Percentiles rank a stretch among this genome's conserved stretches.
Evolutionary conservation across 2,329 filamentous ascomycete species (phyloP).

Genomic region (Curvularia sp.): DNA sequence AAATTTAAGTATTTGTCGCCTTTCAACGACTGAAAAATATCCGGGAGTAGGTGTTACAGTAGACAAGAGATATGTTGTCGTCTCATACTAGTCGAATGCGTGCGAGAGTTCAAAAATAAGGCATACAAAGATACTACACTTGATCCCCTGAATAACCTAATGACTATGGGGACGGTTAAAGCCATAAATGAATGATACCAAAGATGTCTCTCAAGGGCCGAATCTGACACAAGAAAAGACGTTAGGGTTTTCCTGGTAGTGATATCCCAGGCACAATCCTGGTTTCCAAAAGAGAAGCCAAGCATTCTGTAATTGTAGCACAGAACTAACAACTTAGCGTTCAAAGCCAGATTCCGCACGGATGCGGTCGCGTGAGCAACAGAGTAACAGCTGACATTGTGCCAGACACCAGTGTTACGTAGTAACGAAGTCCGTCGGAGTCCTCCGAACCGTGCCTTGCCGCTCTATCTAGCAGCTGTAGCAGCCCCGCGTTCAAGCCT

Average conservation of each 20-base stretch:
- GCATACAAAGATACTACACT: neutral
- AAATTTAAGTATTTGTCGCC: neutral
- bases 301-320: neutral
- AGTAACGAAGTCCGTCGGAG: constrained; percentile 14
- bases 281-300: neutral
- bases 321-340: neutral
- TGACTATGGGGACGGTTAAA: neutral
- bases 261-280: too few relatives aligned
- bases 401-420: neutral
- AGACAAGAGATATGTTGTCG: neutral
- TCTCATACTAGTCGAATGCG: neutral
- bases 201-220: neutral
- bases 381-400: neutral
- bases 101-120: neutral
- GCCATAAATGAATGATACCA: neutral
- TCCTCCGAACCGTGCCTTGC: constrained; percentile 27
- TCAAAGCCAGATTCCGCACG: neutral
- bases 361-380: neutral
- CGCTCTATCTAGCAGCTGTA: constrained; percentile 12
- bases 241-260: neutral
- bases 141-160: neutral
- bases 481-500: constrained; percentile 21
- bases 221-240: neutral
- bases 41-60: neutral
- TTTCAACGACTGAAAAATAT: neutral